phyloP scores from a whole-genome alignment of 1,284 basidiomycete species.

The Malassezia sp. region DNA sequence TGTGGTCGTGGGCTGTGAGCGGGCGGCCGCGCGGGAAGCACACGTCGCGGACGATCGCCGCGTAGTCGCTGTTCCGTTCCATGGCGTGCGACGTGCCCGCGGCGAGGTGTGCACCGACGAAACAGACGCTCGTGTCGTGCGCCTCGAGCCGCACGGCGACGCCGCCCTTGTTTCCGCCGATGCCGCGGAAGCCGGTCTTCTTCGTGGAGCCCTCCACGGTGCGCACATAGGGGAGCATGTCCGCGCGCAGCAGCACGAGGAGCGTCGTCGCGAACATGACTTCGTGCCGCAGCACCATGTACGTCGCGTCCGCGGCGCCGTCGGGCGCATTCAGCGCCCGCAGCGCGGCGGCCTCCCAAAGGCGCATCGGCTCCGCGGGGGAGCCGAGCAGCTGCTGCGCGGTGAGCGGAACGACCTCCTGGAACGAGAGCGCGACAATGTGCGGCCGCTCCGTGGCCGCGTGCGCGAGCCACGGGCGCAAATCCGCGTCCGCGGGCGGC shows the following conservation, averaged over 20 bases:
- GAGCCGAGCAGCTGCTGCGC: conserved; percentile 86
- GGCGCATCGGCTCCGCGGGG: conserved; percentile 67
- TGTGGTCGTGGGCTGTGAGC: conserved; percentile 71
- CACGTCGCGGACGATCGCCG: conserved; percentile 69
- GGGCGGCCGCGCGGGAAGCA: conserved; percentile 79
- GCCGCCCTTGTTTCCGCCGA: conserved; percentile 84
- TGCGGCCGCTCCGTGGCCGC: conserved; percentile 51
- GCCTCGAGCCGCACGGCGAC: conserved; percentile 84
- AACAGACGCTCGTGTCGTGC: conserved; percentile 81
- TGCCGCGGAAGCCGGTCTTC: conserved; percentile 92
- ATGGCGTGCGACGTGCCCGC: conserved; percentile 80
- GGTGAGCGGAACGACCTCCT: conserved; percentile 93
- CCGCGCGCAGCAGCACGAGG: conserved; percentile 68
- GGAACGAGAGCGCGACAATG: conserved; percentile 57
- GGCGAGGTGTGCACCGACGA: conserved; percentile 87
- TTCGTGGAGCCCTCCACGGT: conserved; percentile 82
- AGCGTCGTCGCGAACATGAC: conserved; percentile 92
- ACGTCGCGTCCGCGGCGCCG: conserved; percentile 43
- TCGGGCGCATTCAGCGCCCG: conserved; percentile 61
- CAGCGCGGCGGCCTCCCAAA: conserved; percentile 73
- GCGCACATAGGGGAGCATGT: conserved; percentile 65
- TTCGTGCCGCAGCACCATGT: conserved; percentile 79
- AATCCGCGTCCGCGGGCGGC: conserved; percentile 63
- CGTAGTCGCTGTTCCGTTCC: conserved; percentile 84
- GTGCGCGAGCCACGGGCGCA: conserved; percentile 73